These are phyloP conservation scores for Gonapodya prolifera DNA, from an alignment of 192 early-diverging fungal genomes.

Conservation along the genomic window DNA sequence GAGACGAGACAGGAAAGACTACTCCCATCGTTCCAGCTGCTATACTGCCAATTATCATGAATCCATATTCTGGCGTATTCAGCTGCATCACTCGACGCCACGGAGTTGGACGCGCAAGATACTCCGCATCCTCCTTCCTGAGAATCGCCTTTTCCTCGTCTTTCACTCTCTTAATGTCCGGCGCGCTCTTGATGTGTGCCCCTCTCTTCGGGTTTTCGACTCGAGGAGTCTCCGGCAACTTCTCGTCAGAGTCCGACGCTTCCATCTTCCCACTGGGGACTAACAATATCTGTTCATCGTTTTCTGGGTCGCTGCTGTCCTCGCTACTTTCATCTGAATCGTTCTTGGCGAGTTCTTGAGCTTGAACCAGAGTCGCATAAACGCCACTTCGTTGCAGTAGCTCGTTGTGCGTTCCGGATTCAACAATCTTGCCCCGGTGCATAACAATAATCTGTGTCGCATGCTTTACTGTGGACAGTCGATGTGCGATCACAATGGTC, in stretches of 20 bases:
- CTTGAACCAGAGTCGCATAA: slow-evolving; percentile 39
- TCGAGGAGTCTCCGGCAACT: too few relatives aligned
- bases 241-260: too few relatives aligned
- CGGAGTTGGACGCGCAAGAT: slow-evolving; percentile 7
- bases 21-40: too few relatives aligned
- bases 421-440: slow-evolving; percentile 45
- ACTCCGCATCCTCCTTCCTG: too few relatives aligned
- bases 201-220: too few relatives aligned
- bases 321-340: too few relatives aligned
- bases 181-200: too few relatives aligned
- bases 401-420: slow-evolving; percentile 63
- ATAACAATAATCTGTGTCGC: slow-evolving; percentile 80
- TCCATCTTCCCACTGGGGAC: too few relatives aligned
- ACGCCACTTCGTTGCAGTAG: slow-evolving; percentile 27
- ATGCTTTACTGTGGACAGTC: slow-evolving; percentile 75
- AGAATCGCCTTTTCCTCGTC: too few relatives aligned
- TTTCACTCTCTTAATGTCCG: slow-evolving; percentile 11
- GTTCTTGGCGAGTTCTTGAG: slow-evolving; percentile 53
- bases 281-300: too few relatives aligned
- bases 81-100: slow-evolving; percentile 20
- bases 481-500: slow-evolving; percentile 84
- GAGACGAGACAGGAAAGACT: too few relatives aligned
- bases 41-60: slow-evolving; percentile 42
- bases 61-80: slow-evolving; percentile 23
- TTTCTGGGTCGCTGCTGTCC: slow-evolving; percentile 8